Evolutionary conservation across 2,329 filamentous ascomycete genomes (phyloP), one percentile per base, ranked within the genome.

Genomic region (Hymenoscyphus occultus): DNA sequence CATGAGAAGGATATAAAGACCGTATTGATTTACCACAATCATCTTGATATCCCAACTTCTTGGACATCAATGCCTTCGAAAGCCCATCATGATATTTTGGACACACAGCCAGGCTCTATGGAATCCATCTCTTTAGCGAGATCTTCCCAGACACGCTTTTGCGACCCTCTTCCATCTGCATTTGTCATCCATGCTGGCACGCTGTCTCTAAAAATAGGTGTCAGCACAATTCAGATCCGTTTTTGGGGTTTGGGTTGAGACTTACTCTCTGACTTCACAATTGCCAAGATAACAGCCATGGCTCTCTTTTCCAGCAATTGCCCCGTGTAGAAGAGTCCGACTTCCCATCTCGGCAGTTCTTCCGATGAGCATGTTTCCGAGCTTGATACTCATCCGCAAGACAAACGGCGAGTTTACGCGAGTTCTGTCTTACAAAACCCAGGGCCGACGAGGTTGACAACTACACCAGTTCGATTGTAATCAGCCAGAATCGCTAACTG

Each of bases 321-420:
- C 68, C 5, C 64, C 74, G 61, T 73, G 65, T 35, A 76, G 56
- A 31, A 76, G 64, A 16, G 73, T 75, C 5, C 74, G 66, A 56
- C 73, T 75, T n/a, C 74, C 73, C 13, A 67, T 68, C 59, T 76
- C 74, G 0, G 74, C 72, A 2, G 70, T 74, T n/a, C 74, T 66
- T 2, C 71, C 73, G 39, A 66, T 63, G 39, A 64, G 35, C 28
- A 56, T 61, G 48, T 68, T 69, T 45, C 59, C 39, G 14, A 62
- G 62, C 1, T 40, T 60, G 12, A 72, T 51, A 1, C 61, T 35
- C 28, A 63, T 42, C 14, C 61, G 42, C 51, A 69, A 68, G 3
- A 32, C 64, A 19, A 54, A 54, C 56, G 64, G 58, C 45, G 68
- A 68, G 31, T 74, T 64, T 2, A 71, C 68, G 35, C 64, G 1